These are phyloP conservation scores for Malassezia equina DNA, from an alignment of 1,284 basidiomycete species.

Conservation along the genomic window DNA sequence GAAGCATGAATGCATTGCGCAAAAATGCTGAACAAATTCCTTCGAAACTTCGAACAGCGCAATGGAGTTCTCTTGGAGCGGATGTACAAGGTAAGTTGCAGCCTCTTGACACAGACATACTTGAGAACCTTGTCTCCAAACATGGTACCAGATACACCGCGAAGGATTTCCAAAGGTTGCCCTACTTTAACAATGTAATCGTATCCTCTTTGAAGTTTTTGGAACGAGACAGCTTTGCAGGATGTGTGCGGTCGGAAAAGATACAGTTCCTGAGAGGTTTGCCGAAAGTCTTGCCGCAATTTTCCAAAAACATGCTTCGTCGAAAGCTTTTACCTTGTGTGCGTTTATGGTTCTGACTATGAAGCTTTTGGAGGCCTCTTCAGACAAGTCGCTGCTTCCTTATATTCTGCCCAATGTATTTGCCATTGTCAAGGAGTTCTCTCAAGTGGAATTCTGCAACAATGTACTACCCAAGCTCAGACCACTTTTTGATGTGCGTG, in stretches of 20 bases:
- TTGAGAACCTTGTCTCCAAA: conserved; percentile 51
- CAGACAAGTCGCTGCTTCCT: conserved; percentile 55
- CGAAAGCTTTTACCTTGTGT: conserved; percentile 82
- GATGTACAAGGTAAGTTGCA: conserved; percentile 20
- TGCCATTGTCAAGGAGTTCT: conserved; percentile 73
- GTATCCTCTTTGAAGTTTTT: conserved; percentile 94
- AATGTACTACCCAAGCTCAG: conserved; percentile 76
- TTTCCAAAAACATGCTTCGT: conserved; percentile 73
- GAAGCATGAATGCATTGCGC: conserved; percentile 67
- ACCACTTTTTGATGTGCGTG: conserved; percentile 79
- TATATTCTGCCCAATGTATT: conserved; percentile 78
- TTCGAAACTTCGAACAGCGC: conserved; percentile 19
- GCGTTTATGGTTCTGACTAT: conserved; percentile 9
- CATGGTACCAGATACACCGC: conserved; percentile 58
- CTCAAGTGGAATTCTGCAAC: conserved; percentile 72
- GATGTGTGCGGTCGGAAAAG: conserved; percentile 87
- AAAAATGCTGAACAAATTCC: conserved; percentile 59
- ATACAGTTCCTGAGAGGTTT: conserved; percentile 81
- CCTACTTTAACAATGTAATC: conserved; percentile 87
- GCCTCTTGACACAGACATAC: conserved; percentile 17
- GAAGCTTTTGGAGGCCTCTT: conserved; percentile 48
- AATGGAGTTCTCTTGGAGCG: conserved; percentile 29
- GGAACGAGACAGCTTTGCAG: conserved; percentile 85
- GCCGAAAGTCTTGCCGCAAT: conserved; percentile 67
- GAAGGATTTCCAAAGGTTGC: conserved; percentile 63